A percentile compares a stretch with the other conserved stretches of the same genome.
Evolutionary conservation across 495 filamentous ascomycete species (phyloP).

Genomic region (Aspergillus sparsus): DNA sequence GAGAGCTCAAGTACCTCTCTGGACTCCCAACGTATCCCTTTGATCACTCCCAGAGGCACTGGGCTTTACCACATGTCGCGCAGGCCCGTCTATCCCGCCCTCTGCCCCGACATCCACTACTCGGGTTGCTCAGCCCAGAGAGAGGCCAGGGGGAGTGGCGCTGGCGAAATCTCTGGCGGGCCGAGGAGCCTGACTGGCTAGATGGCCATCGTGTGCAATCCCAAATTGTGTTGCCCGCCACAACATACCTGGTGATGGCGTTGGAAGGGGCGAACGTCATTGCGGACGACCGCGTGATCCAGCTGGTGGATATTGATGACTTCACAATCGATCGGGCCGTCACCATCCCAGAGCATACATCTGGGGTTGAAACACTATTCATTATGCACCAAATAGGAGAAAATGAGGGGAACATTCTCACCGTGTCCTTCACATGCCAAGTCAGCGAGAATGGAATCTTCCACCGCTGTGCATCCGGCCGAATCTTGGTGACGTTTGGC

Average conservation of each 20-base stretch:
- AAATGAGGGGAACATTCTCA: background rate
- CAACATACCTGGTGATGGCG: conserved; percentile 28
- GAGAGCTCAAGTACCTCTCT: background rate
- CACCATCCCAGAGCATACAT: background rate
- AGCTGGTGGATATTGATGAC: conserved; percentile 17
- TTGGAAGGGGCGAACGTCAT: conserved; percentile 28
- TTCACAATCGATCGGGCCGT: conserved; percentile 43
- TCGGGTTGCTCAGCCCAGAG: conserved; percentile 18
- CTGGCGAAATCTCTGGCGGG: conserved; percentile 27
- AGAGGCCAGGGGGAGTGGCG: conserved; percentile 23
- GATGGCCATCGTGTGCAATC: conserved; percentile 25
- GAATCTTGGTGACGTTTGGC: conserved; percentile 10
- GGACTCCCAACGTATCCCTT: conserved; percentile 49
- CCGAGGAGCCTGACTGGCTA: conserved; percentile 23
- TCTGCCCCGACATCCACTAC: conserved; percentile 20
- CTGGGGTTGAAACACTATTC: conserved; percentile 7
- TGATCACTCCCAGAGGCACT: conserved; percentile 42
- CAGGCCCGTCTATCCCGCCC: conserved; percentile 12
- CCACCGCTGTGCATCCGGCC: conserved; percentile 4
- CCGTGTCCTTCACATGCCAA: conserved; percentile 2
- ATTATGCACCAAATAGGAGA: background rate
- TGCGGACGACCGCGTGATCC: conserved; percentile 1
- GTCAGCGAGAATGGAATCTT: background rate
- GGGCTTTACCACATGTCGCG: conserved; percentile 44
- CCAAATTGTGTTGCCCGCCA: conserved; percentile 28